phyloP scores from a whole-genome alignment of 306 rosid genomes.

The Dalbergia cochinchinensis region DNA sequence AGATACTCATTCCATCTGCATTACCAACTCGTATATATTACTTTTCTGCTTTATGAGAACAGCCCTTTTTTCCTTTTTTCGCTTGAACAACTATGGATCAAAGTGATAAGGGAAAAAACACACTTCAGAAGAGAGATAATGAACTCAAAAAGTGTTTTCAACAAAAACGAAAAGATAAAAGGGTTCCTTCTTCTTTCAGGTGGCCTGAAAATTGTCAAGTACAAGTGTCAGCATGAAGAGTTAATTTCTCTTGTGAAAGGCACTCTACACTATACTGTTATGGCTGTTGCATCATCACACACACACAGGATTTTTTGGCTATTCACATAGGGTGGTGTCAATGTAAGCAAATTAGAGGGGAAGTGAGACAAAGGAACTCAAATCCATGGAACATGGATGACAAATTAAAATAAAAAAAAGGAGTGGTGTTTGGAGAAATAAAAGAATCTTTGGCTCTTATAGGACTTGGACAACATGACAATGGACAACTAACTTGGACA shows the following conservation, averaged over 20 bases:
- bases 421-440: constrained; percentile 29
- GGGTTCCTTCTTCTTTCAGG: constrained; percentile 9
- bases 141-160: neutral
- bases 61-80: neutral
- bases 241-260: neutral
- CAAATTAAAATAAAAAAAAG: neutral
- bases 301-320: constrained; percentile 33
- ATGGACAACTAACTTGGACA: constrained; percentile 41
- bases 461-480: constrained; percentile 30
- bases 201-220: constrained; percentile 12
- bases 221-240: constrained; percentile 36
- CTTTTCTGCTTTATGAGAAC: constrained; percentile 44
- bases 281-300: constrained; percentile 10
- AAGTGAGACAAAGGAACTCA: constrained; percentile 43
- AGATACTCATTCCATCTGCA: neutral
- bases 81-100: constrained; percentile 14
- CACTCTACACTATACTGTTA: neutral
- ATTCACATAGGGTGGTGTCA: constrained; percentile 9
- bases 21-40: neutral
- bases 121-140: neutral
- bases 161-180: constrained; percentile 14
- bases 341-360: neutral
- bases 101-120: neutral
- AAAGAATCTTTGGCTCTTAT: constrained; percentile 49
- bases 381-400: constrained; percentile 35